Evolutionary conservation across 345 rosid species (phyloP), one percentile per base, ranked within the genome.

Genomic region (Mercurialis annua): DNA sequence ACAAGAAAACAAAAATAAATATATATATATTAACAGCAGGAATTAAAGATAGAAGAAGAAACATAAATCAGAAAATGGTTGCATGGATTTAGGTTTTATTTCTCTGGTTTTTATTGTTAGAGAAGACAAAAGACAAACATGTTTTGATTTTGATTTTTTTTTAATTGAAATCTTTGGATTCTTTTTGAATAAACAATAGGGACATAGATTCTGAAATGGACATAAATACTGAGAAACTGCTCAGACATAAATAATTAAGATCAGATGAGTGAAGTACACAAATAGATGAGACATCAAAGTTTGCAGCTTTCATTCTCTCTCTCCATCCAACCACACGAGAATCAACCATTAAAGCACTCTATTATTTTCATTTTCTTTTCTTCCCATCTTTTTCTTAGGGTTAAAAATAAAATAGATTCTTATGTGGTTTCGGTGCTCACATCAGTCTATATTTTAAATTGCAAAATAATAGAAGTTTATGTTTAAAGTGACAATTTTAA

Each of bases 141-240:
- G 80, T 38, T 69, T 68, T 42, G 73, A 46, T 3, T 26, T 3
- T 16, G n/a, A 6, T 15, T 11, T 36, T 49, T 1, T 33, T 27
- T 34, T 18, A 31, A 26, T 20, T 21, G 6, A 16, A 52, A 44
- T 16, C 73, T 65, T 75, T 61, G 78, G 76, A 75, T 71, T 61
- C 70, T 66, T 64, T 69, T 31, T 17, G 34, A 27, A n/a, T 55
- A 38, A 10, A 55, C 6, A 54, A 5, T 17, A n/a, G 33, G 58
- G 76, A 69, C 86, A 81, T 81, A 75, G 81, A 82, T 81, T 71
- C 85, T 71, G 72, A 67, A 55, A 48, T 69, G 46, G 74, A 77
- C 76, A 72, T 60, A 73, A 70, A 74, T 66, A 74, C 74, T 40
- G 62, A 65, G 46, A 73, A 40, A 72, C 61, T 68, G 71, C 38